Evolutionary conservation across 371 early-diverging fungal species (phyloP), one percentile per base, ranked within the genome.

Genomic region (Syncephalis fuscata): DNA sequence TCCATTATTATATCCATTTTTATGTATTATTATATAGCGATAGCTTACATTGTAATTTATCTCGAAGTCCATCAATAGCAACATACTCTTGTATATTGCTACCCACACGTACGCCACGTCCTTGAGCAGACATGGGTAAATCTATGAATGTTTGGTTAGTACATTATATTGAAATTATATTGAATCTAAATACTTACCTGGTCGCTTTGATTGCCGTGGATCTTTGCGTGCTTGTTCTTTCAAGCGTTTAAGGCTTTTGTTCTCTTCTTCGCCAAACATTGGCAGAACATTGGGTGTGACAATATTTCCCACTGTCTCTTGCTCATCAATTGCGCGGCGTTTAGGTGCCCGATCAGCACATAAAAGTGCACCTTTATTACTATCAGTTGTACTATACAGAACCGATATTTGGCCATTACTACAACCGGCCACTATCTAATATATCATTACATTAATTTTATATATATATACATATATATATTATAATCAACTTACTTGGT

Each of bases 201-300:
- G 88, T 48, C 78, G 71, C 52, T 71, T 66, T 11, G 84, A 78
- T 23, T 76, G 73, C 39, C 74, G 53, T 2, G 88, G 85, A 56
- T 88, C 88, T 21, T 67, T 68, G 24, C 89, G 76, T 26, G 77
- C 50, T 57, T 82, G 87, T 41, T 81, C 83, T 55, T 70, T 64
- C 53, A 77, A 75, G 24, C 90, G 73, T 61, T 88, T 88, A 9
- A 73, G 68, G 7, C 66, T 67, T 50, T 66, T 64, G 3, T 68
- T 66, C 24, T 70, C 65, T 21, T 83, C 82, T 37, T 86, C 83
- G 41, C 78, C 74, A 65, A 85, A 91, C 77, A 89, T 71, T 4
- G 88, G 85, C 27, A 92, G 67, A 0, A 90, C 82, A 58, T 90
- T 82, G 3, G 90, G 91, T 3, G 84, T 89, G 50, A 86, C 73